Evolutionary conservation across 1,284 basidiomycete genomes (phyloP).

Genomic region (Dichomitus squalens): DNA sequence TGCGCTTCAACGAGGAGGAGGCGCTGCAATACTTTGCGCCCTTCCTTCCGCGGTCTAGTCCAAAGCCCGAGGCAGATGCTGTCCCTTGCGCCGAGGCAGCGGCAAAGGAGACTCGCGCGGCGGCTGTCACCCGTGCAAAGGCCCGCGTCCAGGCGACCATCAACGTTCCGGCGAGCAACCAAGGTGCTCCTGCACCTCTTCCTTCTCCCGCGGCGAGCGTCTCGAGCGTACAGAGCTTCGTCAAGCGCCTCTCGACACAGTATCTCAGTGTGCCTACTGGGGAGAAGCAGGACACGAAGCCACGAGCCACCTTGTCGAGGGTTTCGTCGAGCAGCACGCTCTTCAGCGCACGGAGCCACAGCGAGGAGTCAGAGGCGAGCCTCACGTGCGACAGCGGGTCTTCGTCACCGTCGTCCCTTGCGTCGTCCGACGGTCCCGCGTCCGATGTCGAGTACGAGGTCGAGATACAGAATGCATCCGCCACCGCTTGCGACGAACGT

Average conservation of each 20-base stretch:
- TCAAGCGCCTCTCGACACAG: constrained; percentile 55
- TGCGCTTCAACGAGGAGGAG: constrained; percentile 83
- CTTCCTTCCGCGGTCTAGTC: constrained; percentile 48
- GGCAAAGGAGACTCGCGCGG: constrained; percentile 47
- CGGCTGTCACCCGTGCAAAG: constrained; percentile 61
- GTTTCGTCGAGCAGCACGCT: constrained; percentile 35
- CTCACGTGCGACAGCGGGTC: constrained; percentile 66
- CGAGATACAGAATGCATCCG: constrained; percentile 41
- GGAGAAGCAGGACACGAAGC: constrained; percentile 22
- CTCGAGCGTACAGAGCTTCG: constrained; percentile 50
- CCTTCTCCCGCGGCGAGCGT: constrained; percentile 29
- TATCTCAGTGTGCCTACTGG: constrained; percentile 38
- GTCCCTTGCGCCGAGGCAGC: constrained; percentile 31
- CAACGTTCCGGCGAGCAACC: constrained; percentile 41
- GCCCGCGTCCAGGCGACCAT: constrained; percentile 54
- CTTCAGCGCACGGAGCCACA: constrained; percentile 43
- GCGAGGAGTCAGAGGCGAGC: constrained; percentile 62
- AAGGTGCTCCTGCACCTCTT: constrained; percentile 29
- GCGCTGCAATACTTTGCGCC: constrained; percentile 63
- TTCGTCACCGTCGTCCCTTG: constrained; percentile 43
- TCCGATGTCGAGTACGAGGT: constrained; percentile 46
- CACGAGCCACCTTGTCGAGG: constrained; percentile 28
- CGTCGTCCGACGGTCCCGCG: constrained; percentile 32
- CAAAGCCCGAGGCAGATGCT: background rate
- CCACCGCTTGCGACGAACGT: constrained; percentile 25